Base-by-base conservation (phyloP, 805 yeast genomes). In the Candida quercuum region DNA sequence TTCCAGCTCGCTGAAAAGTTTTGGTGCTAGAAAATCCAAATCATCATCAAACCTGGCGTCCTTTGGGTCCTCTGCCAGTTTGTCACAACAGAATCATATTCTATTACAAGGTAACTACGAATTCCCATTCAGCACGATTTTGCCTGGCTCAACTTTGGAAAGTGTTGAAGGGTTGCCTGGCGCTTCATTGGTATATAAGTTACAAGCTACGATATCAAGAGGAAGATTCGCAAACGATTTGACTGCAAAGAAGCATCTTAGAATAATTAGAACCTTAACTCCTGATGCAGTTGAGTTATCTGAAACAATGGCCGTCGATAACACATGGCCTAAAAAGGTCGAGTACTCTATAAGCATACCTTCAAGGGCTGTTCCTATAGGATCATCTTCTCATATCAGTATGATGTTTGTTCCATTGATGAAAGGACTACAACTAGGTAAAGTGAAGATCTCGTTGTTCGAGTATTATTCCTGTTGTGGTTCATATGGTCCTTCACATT, bases 321-420 rank as follows among this genome's bases (percentile, higher is more conserved):
- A 91, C 57, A 81, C 89, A 1, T 91, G 98, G 98, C 97, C 98
- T 3, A 67, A 78, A 32, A 93, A 93, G 56, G 86, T 91, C 23
- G 97, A 91, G 53, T 91, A 91, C 58, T 74, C 87, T 3, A 77
- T 93, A 41, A 82, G 86, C 37, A 79, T 86, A 6, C 97, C 98
- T 0, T 71, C 86, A 19, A 81, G 86, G 52, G 95, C 97, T 0
- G 74, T 87, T 18, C 94, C 98, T 0, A 80, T 93, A 30, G 99
- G 99, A 2, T 79, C 95, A 0, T 64, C 76, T 0, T 67, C 83
- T 6, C 84, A 86, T 2, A 71, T 91, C 6, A 74, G 78, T 47
- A 68, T 91, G 48, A 67, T 76, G 45, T 56, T 91, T 48, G 83
- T 82, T 2, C 98, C 99, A 0, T 63, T 91, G 29, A 59, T 77